A percentile compares a stretch with the other conserved stretches of the same genome.
Conservation (phyloP, 1,284 basidiomycete species). For the Tilletia horrida region DNA sequence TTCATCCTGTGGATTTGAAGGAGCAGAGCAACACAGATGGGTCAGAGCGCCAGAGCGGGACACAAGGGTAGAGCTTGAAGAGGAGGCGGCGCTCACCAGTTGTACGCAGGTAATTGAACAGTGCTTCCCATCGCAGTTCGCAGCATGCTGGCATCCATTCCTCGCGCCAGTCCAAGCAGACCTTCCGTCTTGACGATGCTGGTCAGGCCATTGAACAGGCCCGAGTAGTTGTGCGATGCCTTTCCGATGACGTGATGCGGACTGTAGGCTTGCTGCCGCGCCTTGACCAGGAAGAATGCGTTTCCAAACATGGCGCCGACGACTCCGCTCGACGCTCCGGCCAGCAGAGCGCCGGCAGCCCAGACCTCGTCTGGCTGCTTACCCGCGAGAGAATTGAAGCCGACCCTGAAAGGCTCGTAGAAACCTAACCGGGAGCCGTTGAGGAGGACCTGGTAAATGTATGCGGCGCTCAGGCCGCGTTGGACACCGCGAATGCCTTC, state of each 20-base stretch:
- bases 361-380: constrained; percentile 66
- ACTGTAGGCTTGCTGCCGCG: constrained; percentile 78
- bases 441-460: constrained; percentile 69
- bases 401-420: constrained; percentile 83
- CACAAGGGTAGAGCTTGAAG: background rate
- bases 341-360: constrained; percentile 60
- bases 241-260: constrained; percentile 86
- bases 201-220: constrained; percentile 72
- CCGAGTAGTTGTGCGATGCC: constrained; percentile 85
- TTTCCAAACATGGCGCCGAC: constrained; percentile 88
- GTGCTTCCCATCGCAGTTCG: constrained; percentile 91
- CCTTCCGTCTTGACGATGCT: constrained; percentile 78
- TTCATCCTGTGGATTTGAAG: constrained; percentile 24
- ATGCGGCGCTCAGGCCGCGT: constrained; percentile 79
- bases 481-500: constrained; percentile 89
- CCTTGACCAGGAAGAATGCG: constrained; percentile 92
- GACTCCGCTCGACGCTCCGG: constrained; percentile 82
- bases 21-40: constrained; percentile 62
- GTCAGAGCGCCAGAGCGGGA: constrained; percentile 63
- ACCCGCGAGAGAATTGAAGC: constrained; percentile 70
- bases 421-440: constrained; percentile 94
- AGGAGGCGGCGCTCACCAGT: constrained; percentile 66
- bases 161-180: constrained; percentile 74
- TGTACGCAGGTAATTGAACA: constrained; percentile 94
- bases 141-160: constrained; percentile 87